phyloP scores from a whole-genome alignment of 2,329 filamentous ascomycete species.

The Phialocephala subalpina region DNA sequence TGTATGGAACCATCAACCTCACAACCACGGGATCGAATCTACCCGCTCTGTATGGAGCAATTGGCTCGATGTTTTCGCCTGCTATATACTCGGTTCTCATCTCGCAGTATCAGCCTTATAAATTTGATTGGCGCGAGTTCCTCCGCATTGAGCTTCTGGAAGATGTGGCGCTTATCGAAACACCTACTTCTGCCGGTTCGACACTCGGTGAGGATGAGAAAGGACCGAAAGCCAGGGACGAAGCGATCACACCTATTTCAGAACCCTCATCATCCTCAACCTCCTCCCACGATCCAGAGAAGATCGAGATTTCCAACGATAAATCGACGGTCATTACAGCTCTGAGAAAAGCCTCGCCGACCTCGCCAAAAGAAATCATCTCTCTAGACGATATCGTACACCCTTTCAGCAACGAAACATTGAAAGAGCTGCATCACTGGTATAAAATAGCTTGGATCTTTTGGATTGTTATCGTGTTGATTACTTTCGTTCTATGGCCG shows the following conservation, averaged over 20 bases:
- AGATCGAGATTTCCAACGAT: not conserved
- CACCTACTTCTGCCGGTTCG: slow-evolving; percentile 31
- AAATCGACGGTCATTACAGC: not conserved
- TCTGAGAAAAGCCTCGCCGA: not conserved
- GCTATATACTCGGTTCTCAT: not conserved
- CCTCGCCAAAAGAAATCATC: slow-evolving; percentile 15
- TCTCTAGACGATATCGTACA: slow-evolving; percentile 52
- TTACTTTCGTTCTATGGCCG: slow-evolving; percentile 57
- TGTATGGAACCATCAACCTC: not conserved
- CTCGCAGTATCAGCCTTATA: slow-evolving; percentile 47
- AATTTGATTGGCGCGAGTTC: slow-evolving; percentile 52
- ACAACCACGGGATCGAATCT: not conserved
- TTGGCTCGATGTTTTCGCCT: not conserved
- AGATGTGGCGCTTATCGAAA: slow-evolving; percentile 35
- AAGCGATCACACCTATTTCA: not conserved
- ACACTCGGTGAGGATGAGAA: not conserved
- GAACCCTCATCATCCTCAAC: not conserved
- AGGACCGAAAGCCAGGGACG: not conserved
- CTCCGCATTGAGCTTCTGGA: slow-evolving; percentile 55
- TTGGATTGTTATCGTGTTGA: slow-evolving; percentile 51
- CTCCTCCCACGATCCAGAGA: not conserved
- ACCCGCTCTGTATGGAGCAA: not conserved
- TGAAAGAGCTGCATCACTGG: slow-evolving; percentile 48
- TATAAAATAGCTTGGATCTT: slow-evolving; percentile 50
- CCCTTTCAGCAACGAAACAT: slow-evolving; percentile 49